A percentile compares a stretch with the other conserved stretches of the same genome.
phyloP scores from a whole-genome alignment of 2,329 filamentous ascomycete genomes.

The Fusarium chuoi region DNA sequence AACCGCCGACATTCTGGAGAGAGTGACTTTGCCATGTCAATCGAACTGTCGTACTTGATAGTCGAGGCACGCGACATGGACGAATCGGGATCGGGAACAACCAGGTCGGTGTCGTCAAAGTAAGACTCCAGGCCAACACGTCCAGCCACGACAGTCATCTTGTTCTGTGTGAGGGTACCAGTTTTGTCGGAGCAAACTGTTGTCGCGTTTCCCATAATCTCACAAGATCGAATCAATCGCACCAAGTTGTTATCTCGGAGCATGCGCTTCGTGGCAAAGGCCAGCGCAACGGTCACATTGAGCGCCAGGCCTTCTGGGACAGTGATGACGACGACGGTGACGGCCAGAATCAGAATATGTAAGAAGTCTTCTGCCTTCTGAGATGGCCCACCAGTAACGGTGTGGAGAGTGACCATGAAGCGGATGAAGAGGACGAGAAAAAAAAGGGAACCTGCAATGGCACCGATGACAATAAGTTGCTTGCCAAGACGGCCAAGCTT shows the following conservation, averaged over 20 bases:
- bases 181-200: conserved; percentile 75
- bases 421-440: conserved; percentile 55
- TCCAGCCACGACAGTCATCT: conserved; percentile 70
- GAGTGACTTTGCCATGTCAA: conserved; percentile 45
- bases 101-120: conserved; percentile 51
- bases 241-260: conserved; percentile 71
- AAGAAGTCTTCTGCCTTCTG: conserved; percentile 67
- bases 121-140: conserved; percentile 57
- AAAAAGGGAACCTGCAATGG: conserved; percentile 54
- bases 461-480: conserved; percentile 68
- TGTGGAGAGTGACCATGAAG: conserved; percentile 49
- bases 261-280: conserved; percentile 72
- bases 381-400: conserved; percentile 54
- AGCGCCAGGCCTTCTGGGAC: conserved; percentile 70
- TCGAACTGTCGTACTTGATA: conserved; percentile 43
- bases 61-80: conserved; percentile 37
- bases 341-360: conserved; percentile 66
- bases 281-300: conserved; percentile 69
- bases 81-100: conserved; percentile 27
- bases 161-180: conserved; percentile 71
- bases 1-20: conserved; percentile 50
- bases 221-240: conserved; percentile 67
- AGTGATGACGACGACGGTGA: conserved; percentile 69
- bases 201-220: conserved; percentile 73
- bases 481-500: conserved; percentile 82